Conservation (phyloP, 768 basidiomycete genomes). For the Amanita brunnescens region DNA sequence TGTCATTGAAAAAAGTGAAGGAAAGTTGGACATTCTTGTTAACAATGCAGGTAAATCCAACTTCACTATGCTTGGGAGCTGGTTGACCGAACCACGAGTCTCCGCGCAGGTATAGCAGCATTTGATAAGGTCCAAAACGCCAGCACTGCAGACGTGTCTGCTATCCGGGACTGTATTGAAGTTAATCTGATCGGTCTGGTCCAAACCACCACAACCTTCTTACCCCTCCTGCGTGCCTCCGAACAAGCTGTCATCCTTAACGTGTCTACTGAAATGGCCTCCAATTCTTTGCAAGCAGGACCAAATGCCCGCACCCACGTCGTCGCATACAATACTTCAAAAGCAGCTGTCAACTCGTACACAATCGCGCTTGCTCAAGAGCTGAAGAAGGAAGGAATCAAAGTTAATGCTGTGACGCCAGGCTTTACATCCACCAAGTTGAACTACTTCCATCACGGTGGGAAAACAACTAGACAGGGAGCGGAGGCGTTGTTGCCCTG, state of each 20-base stretch:
- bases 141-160: constrained; percentile 22
- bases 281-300: constrained; percentile 27
- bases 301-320: constrained; percentile 24
- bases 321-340: constrained; percentile 57
- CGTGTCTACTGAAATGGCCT: constrained; percentile 36
- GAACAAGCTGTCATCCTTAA: constrained; percentile 29
- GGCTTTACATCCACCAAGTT: constrained; percentile 42
- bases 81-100: too few species aligned
- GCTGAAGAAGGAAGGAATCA: constrained; percentile 25
- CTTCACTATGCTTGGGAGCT: too few species aligned
- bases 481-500: constrained; percentile 30
- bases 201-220: constrained; percentile 30
- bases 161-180: constrained; percentile 29
- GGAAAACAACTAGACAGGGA: constrained; percentile 26
- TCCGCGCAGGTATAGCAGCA: too few species aligned
- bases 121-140: constrained; percentile 9
- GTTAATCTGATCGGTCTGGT: constrained; percentile 36
- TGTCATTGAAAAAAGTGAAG: too few species aligned
- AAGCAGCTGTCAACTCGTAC: constrained; percentile 59
- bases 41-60: too few species aligned
- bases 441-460: constrained; percentile 28
- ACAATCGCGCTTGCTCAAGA: constrained; percentile 54
- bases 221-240: constrained; percentile 30
- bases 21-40: too few species aligned
- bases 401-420: constrained; percentile 46